Base-by-base conservation (phyloP, 768 basidiomycete genomes). In the Xerocomus spinulosus region DNA sequence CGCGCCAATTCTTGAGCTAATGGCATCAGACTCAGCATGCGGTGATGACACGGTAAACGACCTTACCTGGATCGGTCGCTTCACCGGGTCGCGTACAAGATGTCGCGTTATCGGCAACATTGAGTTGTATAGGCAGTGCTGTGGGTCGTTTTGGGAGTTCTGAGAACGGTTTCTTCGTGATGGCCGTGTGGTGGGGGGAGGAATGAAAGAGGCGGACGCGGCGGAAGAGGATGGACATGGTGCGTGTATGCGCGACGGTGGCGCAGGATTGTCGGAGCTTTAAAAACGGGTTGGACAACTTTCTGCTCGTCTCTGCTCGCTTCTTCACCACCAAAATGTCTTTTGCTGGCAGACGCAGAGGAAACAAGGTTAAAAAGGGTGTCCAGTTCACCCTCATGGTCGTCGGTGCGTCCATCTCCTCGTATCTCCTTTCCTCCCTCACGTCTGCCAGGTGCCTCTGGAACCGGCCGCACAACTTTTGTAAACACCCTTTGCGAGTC, bases 401-500 rank as follows among this genome's bases (percentile, higher is more conserved):
- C 46, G 92, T 95, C 64, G 95, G 95, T 95, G 53, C 62, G 91
- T 80, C 30, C 9, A 2, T 48, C 30, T 32, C 12, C 5, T 9
- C 14, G 2, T 9, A 0, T 39, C 14, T 14, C 18, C 28, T 8
- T 9, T 33, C 8, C 29, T 23, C 15, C 24, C 51, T 53, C 49
- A 53, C 46, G 5, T 40, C 53, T 56, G 52, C 32, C 59, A 97
- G 95, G 95, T 75, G 89, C 93, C 49, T 96, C 93, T 70, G 95
- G 95, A 37, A 95, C 93, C 44, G 93, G 93, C 52, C 88, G 93
- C 48, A 98, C 95, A 49, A 99, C 95, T 48, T 98, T 99, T 62
- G 92, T 99, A 67, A 99, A 99, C 77, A 99, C 96, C 42, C 89
- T 99, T 50, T 95, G 93, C 77, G 95, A 99, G 75, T 85, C 87